These are phyloP conservation scores for Climacium dendroides DNA, from an alignment of 225 moss, liverwort and hornwort species.

Conservation along the genomic window DNA sequence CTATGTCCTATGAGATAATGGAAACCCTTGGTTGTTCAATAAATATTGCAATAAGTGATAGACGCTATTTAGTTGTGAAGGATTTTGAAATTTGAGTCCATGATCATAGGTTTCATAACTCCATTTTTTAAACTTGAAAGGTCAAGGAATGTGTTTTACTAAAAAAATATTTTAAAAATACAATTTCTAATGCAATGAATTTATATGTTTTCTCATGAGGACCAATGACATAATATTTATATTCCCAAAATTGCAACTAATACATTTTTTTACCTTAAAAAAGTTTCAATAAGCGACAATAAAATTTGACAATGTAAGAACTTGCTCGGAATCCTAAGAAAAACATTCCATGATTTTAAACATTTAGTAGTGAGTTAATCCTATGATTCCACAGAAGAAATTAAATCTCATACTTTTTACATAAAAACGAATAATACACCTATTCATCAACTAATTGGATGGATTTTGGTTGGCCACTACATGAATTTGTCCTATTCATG, in stretches of 20 bases:
- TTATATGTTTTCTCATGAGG: accelerated
- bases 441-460: neutral
- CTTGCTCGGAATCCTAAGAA: too few species aligned
- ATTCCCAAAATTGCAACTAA: neutral
- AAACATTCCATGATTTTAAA: too few species aligned
- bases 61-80: neutral
- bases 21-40: neutral
- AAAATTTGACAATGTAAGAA: too few species aligned
- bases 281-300: too few species aligned
- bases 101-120: neutral
- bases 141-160: accelerated
- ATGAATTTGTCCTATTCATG: neutral
- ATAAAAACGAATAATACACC: too few species aligned
- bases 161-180: neutral
- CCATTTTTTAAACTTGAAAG: neutral
- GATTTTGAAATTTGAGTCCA: neutral
- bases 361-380: too few species aligned
- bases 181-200: neutral
- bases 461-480: neutral
- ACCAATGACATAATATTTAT: neutral
- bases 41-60: neutral
- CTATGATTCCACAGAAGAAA: neutral
- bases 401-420: neutral
- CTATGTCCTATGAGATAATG: too few species aligned
- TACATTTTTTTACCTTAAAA: neutral